These are phyloP conservation scores for Penicillium sp. DNA, from an alignment of 2,329 filamentous ascomycete species.

Conservation along the genomic window DNA sequence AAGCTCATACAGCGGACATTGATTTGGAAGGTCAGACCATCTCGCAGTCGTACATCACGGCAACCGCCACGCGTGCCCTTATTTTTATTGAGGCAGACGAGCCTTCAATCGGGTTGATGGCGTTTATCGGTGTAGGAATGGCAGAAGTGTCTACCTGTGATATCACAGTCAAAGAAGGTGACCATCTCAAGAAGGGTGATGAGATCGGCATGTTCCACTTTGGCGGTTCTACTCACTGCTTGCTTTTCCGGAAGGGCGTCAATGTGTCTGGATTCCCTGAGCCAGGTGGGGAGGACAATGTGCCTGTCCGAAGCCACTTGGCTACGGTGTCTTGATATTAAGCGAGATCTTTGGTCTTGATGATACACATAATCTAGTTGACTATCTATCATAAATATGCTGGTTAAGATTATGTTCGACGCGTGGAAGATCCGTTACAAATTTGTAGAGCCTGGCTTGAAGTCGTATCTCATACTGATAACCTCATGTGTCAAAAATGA, in stretches of 20 bases:
- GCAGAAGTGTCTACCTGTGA: slow-evolving; percentile 77
- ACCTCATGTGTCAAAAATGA: too few species aligned
- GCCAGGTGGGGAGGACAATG: slow-evolving; percentile 32
- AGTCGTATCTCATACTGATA: too few species aligned
- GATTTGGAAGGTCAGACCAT: slow-evolving; percentile 35
- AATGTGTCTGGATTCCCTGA: slow-evolving; percentile 39
- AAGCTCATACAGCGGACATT: slow-evolving; percentile 36
- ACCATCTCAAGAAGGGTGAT: slow-evolving; percentile 72
- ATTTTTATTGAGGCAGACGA: slow-evolving; percentile 76
- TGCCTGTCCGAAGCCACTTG: slow-evolving; percentile 36
- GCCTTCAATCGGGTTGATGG: slow-evolving; percentile 69
- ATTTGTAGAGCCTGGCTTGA: too few species aligned
- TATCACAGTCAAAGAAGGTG: slow-evolving; percentile 69
- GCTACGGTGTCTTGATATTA: slow-evolving; percentile 25
- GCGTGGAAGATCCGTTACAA: too few species aligned
- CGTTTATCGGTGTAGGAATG: slow-evolving; percentile 76
- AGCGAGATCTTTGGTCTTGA: background rate
- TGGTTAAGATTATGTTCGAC: too few species aligned
- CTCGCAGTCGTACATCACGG: slow-evolving; percentile 70
- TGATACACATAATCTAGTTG: background rate
- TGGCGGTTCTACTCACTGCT: slow-evolving; percentile 73
- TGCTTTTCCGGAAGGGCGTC: slow-evolving; percentile 62
- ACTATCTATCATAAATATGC: too few species aligned
- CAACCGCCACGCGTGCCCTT: slow-evolving; percentile 71
- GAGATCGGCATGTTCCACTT: slow-evolving; percentile 81